Evolutionary conservation across 2,329 filamentous ascomycete species (phyloP), one percentile per base, ranked within the genome.

Genomic region (Diaporthe capsici): DNA sequence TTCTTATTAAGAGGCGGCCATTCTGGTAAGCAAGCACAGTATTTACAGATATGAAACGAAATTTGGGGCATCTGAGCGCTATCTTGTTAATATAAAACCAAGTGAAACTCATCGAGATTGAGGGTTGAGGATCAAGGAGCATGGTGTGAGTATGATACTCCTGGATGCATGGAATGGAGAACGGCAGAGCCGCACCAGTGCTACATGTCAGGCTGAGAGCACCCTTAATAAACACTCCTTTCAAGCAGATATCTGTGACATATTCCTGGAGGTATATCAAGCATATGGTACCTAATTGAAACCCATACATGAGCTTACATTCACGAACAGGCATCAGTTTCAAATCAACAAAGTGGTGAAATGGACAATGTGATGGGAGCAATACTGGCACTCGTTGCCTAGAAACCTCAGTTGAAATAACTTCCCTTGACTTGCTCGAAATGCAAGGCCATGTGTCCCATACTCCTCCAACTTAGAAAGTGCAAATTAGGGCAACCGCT

Each of bases 251-350:
- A 25, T 15, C 4, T 1, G 10, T n/a, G 4, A 39, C 13, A 3
- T 7, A 37, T 60, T 22, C 39, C 4, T 13, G 13, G 34, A 55
- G 8, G 25, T 9, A 25, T 9, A 12, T 15, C 4, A n/a, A 9
- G 12, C 8, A 9, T 7, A 15, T 25, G 5, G 3, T 0, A 9
- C 22, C n/a, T 61, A 0, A 4, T 61, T 25, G 0, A 6, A 13
- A 49, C 7, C 6, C 25, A 31, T 15, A 13, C 15, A 8, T 15
- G 25, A 55, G 51, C 17, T 0, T 9, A 13, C 8, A 6, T 55
- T 4, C 51, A 28, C 12, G 15, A 39, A 39, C 3, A 1, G n/a
- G 2, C 13, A 31, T 31, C 25, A 28, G 6, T 57, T 15, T 22
- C 25, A 28, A 28, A 12, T 13, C 49, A 25, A 22, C 49, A 51